phyloP scores from a whole-genome alignment of 2,329 filamentous ascomycete genomes.

The Fusarium fujikuroi region DNA sequence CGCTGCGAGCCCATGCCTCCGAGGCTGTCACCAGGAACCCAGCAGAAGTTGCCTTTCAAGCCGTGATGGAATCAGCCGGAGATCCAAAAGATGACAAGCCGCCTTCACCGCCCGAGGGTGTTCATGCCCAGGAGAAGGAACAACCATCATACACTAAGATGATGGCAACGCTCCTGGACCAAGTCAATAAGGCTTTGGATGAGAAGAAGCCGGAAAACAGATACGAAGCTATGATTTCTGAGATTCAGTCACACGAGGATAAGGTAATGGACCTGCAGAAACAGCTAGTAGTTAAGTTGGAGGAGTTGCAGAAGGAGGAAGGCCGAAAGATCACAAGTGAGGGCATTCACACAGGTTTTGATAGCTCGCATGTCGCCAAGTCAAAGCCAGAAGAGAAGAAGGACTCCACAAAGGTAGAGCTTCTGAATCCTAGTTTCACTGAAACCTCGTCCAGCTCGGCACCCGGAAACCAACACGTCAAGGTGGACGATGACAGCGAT shows the following conservation, averaged over 20 bases:
- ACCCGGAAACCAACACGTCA: slow-evolving; percentile 27
- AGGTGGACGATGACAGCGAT: slow-evolving; percentile 72
- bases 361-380: slow-evolving; percentile 84
- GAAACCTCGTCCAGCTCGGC: slow-evolving; percentile 24
- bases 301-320: slow-evolving; percentile 85
- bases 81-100: slow-evolving; percentile 80
- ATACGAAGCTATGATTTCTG: slow-evolving; percentile 80
- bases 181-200: slow-evolving; percentile 86
- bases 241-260: slow-evolving; percentile 78
- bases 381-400: slow-evolving; percentile 58
- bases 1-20: slow-evolving; percentile 78
- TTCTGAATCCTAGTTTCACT: slow-evolving; percentile 75
- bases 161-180: slow-evolving; percentile 96
- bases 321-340: slow-evolving; percentile 94
- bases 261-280: slow-evolving; percentile 84
- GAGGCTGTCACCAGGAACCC: slow-evolving; percentile 73
- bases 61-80: slow-evolving; percentile 83
- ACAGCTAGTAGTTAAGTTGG: slow-evolving; percentile 78
- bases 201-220: slow-evolving; percentile 76
- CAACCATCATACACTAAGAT: slow-evolving; percentile 93
- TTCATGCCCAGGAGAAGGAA: slow-evolving; percentile 78
- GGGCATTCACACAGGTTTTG: slow-evolving; percentile 86
- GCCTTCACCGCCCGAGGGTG: slow-evolving; percentile 78
- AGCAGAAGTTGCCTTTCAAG: slow-evolving; percentile 87
- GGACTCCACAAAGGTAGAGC: slow-evolving; percentile 69